A percentile compares a stretch with the other conserved stretches of the same genome.
phyloP scores from a whole-genome alignment of 2,329 filamentous ascomycete species.

The Plenodomus biglobosus region DNA sequence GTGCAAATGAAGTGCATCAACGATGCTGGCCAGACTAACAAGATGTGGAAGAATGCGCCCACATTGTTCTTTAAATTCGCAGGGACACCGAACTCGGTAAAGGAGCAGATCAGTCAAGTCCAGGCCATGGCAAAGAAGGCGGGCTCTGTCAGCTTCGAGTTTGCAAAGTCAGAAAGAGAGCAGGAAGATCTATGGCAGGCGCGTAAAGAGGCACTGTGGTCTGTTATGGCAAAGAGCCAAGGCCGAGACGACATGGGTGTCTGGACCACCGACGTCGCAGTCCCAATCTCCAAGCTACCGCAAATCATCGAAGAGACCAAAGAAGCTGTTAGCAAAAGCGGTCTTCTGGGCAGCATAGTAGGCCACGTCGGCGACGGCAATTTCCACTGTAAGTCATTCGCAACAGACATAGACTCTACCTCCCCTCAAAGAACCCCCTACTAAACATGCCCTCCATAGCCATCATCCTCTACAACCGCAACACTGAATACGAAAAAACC shows the following conservation, averaged over 20 bases:
- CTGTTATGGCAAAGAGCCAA: constrained; percentile 65
- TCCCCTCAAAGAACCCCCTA: background rate
- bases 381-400: constrained; percentile 60
- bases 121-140: constrained; percentile 60
- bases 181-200: constrained; percentile 73
- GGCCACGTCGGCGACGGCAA: constrained; percentile 76
- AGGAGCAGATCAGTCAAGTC: constrained; percentile 75
- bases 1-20: constrained; percentile 81
- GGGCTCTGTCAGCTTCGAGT: constrained; percentile 68
- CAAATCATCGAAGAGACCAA: constrained; percentile 79
- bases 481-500: constrained; percentile 66
- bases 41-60: constrained; percentile 68
- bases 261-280: constrained; percentile 81
- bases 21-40: constrained; percentile 63
- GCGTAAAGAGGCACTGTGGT: constrained; percentile 74
- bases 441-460: constrained; percentile 42
- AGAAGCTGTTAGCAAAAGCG: constrained; percentile 62
- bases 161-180: constrained; percentile 65
- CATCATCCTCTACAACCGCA: constrained; percentile 63
- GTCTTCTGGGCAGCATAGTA: constrained; percentile 66
- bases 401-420: background rate
- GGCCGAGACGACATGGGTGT: constrained; percentile 61
- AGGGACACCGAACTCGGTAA: constrained; percentile 67
- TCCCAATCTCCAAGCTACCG: constrained; percentile 70
- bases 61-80: constrained; percentile 78